Conservation (phyloP, 2,329 filamentous ascomycete genomes). For the Pseudonectria buxi region DNA sequence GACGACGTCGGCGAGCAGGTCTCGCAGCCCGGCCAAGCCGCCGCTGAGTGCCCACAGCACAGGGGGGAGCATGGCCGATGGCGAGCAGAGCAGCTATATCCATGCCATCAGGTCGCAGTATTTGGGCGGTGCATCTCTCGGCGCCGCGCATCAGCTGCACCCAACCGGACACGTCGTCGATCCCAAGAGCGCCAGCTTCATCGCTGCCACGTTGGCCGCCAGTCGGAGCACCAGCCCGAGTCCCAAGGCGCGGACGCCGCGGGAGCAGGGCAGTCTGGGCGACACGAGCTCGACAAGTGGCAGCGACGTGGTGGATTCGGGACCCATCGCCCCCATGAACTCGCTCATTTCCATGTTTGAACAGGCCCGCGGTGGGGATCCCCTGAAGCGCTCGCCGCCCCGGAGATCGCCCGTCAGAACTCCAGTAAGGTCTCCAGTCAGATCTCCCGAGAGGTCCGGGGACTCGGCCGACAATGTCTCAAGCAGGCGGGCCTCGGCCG, state of each 20-base stretch:
- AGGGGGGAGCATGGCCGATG: slow-evolving; percentile 26
- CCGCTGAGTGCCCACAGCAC: slow-evolving; percentile 32
- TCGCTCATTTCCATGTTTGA: slow-evolving; percentile 66
- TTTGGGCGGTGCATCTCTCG: slow-evolving; percentile 10
- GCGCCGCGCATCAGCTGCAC: slow-evolving; percentile 13
- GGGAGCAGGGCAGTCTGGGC: slow-evolving; percentile 25
- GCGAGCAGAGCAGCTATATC: slow-evolving; percentile 12
- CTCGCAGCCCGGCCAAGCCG: slow-evolving; percentile 16
- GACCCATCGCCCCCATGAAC: slow-evolving; percentile 54
- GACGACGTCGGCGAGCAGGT: slow-evolving; percentile 33
- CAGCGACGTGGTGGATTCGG: slow-evolving; percentile 38
- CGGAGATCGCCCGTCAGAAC: slow-evolving; percentile 12
- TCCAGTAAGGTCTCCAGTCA: slow-evolving; percentile 2
- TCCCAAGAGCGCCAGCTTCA: slow-evolving; percentile 48
- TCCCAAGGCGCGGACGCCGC: slow-evolving; percentile 18
- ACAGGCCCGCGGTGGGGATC: slow-evolving; percentile 32
- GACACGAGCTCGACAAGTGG: slow-evolving; percentile 20
- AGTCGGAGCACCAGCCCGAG: slow-evolving; percentile 42
- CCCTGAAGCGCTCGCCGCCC: slow-evolving; percentile 27
- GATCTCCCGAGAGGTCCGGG: slow-evolving; percentile 1
- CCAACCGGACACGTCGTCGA: slow-evolving; percentile 21
- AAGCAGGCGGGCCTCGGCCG: neutral
- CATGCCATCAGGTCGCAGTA: slow-evolving; percentile 20
- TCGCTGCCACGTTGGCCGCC: slow-evolving; percentile 51
- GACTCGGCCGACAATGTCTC: neutral